phyloP scores from a whole-genome alignment of 2,329 filamentous ascomycete genomes.

The Fonsecaea multimorphosa region DNA sequence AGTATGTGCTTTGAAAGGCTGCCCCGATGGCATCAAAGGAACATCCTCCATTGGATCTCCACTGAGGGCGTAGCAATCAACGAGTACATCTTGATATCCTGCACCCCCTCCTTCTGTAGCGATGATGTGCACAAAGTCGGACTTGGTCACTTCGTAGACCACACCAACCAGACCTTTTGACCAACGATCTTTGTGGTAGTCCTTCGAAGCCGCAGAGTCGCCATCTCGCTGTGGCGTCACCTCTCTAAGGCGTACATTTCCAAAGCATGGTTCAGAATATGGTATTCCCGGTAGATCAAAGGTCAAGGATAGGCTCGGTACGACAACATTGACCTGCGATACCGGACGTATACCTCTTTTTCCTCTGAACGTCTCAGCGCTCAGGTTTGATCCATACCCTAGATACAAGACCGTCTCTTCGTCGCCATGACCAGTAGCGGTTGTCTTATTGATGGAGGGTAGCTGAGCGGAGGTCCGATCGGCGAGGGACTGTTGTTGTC shows the following conservation, averaged over 20 bases:
- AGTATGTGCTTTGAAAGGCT: constrained; percentile 81
- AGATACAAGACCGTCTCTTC: constrained; percentile 72
- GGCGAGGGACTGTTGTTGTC: constrained; percentile 30
- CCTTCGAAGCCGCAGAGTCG: constrained; percentile 43
- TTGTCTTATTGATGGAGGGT: not conserved
- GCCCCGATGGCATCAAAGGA: constrained; percentile 61
- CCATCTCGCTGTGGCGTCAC: constrained; percentile 31
- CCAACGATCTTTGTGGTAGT: constrained; percentile 68
- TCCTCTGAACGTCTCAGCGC: constrained; percentile 77
- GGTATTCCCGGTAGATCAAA: constrained; percentile 88
- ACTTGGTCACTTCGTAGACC: constrained; percentile 87
- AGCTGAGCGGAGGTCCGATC: constrained; percentile 18
- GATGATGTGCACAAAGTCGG: constrained; percentile 85
- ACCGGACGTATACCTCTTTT: constrained; percentile 79
- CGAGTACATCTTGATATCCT: constrained; percentile 81
- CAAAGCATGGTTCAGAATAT: constrained; percentile 90
- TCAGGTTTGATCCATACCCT: constrained; percentile 91
- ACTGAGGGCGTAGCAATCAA: constrained; percentile 76
- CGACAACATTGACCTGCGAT: constrained; percentile 79
- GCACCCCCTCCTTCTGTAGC: constrained; percentile 87
- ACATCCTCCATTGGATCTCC: constrained; percentile 61
- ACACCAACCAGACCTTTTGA: constrained; percentile 85
- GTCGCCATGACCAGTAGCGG: not conserved
- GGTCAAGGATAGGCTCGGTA: constrained; percentile 76
- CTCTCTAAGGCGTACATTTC: constrained; percentile 71